Base-by-base conservation (phyloP, 2,329 filamentous ascomycete genomes). In the Magnaporthales sp. region DNA sequence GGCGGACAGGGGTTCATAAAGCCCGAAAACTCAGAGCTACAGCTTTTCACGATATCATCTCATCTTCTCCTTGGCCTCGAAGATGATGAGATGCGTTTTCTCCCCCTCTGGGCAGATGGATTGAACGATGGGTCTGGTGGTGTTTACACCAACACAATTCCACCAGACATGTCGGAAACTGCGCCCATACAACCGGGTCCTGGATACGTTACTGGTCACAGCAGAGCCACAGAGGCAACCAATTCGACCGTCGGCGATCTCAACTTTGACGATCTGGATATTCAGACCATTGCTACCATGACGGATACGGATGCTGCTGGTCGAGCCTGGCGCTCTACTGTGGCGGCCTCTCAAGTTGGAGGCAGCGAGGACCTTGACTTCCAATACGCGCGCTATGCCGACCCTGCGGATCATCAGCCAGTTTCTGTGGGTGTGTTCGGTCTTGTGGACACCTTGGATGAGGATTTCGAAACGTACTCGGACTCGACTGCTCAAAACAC, bases 51-150 rank as follows among this genome's bases (percentile, higher is more conserved):
- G 1, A 56, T 64, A 3, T 80, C 78, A 0, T 74, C 76, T 2
- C 81, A 85, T 69, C 69, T 85, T 27, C 74, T 89, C 0, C 78
- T 88, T 0, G 81, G 79, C 5, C 78, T 91, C 1, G 75, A 77
- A 0, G 80, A 85, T 8, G 3, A 83, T 1, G 88, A 91, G 75
- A 81, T 85, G 69, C 84, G 84, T 67, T 90, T 82, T 69, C 78
- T 91, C 3, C 88, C 89, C 0, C 77, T 90, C 4, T 91, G 87
- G 87, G 87, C 86, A 0, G 87, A 84, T 4, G 88, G 79, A 1
- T 74, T 77, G 60, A 78, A 85, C 67, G 83, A 86, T 69, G 80
- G 80, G 19, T 83, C 80, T 4, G 81, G 83, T 26, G 81, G 81
- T 6, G 81, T 85, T 1, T 83, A 81, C 66, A 67, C 74, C 0